Percentiles rank a stretch among this genome's conserved stretches.
Evolutionary conservation across 345 rosid species (phyloP).

Genomic region (Lepidium sativum): DNA sequence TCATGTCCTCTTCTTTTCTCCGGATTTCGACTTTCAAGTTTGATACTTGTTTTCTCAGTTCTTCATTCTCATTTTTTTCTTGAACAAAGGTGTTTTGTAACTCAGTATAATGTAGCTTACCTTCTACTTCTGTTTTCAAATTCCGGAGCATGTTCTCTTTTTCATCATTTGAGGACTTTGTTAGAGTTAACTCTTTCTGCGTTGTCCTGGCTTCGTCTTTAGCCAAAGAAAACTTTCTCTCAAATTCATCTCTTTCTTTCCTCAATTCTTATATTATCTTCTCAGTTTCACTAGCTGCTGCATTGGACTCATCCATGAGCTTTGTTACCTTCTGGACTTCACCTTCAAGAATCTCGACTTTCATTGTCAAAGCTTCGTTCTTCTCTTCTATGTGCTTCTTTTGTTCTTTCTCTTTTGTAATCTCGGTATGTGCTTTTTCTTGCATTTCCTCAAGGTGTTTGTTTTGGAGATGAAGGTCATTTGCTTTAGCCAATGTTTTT

Average conservation of each 20-base stretch:
- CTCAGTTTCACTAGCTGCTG: conserved; percentile 38
- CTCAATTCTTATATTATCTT: conserved; percentile 41
- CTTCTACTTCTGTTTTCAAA: conserved; percentile 44
- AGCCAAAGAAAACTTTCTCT: conserved; percentile 34
- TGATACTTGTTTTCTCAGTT: conserved; percentile 41
- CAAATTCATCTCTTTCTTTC: conserved; percentile 43
- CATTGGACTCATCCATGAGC: conserved; percentile 29
- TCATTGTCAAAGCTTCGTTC: conserved; percentile 35
- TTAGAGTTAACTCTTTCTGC: conserved; percentile 36
- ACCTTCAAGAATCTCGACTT: conserved; percentile 48
- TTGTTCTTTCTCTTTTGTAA: conserved; percentile 33
- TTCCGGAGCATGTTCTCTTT: conserved; percentile 40
- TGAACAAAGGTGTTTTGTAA: conserved; percentile 38
- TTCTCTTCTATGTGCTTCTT: conserved; percentile 25
- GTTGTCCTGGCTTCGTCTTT: conserved; percentile 45
- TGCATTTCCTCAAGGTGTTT: conserved; percentile 60
- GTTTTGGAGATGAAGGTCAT: conserved; percentile 49
- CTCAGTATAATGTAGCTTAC: conserved; percentile 33
- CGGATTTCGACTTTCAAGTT: conserved; percentile 40
- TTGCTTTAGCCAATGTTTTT: conserved; percentile 59
- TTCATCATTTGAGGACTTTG: conserved; percentile 45
- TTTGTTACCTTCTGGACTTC: conserved; percentile 42
- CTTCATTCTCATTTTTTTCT: conserved; percentile 60
- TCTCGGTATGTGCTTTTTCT: conserved; percentile 44
- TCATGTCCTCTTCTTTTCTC: conserved; percentile 44